phyloP scores from a whole-genome alignment of 1,284 basidiomycete species.

The Cryptococcus sp. region DNA sequence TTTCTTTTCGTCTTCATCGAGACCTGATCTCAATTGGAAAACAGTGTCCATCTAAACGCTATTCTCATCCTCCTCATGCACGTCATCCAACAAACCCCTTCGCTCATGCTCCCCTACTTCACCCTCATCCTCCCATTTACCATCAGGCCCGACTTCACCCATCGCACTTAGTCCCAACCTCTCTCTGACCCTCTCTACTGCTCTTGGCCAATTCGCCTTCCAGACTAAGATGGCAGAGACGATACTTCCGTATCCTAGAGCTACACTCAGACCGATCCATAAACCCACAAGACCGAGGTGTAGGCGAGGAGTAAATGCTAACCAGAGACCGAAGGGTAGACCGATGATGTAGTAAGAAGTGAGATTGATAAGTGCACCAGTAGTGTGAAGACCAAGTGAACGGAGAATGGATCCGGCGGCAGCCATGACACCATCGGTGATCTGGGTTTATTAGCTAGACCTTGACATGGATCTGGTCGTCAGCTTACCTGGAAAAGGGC shows the following conservation, averaged over 20 bases:
- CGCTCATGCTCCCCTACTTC: neutral
- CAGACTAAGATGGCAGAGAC: slow-evolving; percentile 44
- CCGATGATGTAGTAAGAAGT: slow-evolving; percentile 51
- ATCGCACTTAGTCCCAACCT: slow-evolving; percentile 35
- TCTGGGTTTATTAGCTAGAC: slow-evolving; percentile 29
- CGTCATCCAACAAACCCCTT: neutral
- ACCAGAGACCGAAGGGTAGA: slow-evolving; percentile 50
- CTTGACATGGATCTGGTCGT: neutral
- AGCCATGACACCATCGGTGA: slow-evolving; percentile 61
- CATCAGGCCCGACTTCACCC: slow-evolving; percentile 32
- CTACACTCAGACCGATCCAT: slow-evolving; percentile 51
- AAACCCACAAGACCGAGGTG: slow-evolving; percentile 46
- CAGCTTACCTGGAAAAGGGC: slow-evolving; percentile 67
- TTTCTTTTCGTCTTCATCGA: neutral
- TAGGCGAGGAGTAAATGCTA: slow-evolving; percentile 44
- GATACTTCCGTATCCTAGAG: slow-evolving; percentile 45
- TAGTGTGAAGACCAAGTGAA: slow-evolving; percentile 61
- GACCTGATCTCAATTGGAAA: neutral
- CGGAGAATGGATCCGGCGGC: slow-evolving; percentile 72
- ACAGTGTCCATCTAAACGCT: too few relatives aligned
- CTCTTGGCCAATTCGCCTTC: slow-evolving; percentile 48
- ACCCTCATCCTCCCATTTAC: slow-evolving; percentile 18
- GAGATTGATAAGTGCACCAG: slow-evolving; percentile 51
- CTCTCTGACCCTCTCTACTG: slow-evolving; percentile 44
- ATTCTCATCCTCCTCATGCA: slow-evolving; percentile 2